A percentile compares a stretch with the other conserved stretches of the same genome.
These are phyloP conservation scores for Aspergillus mulundensis DNA, from an alignment of 495 filamentous ascomycete species.

Conservation along the genomic window DNA sequence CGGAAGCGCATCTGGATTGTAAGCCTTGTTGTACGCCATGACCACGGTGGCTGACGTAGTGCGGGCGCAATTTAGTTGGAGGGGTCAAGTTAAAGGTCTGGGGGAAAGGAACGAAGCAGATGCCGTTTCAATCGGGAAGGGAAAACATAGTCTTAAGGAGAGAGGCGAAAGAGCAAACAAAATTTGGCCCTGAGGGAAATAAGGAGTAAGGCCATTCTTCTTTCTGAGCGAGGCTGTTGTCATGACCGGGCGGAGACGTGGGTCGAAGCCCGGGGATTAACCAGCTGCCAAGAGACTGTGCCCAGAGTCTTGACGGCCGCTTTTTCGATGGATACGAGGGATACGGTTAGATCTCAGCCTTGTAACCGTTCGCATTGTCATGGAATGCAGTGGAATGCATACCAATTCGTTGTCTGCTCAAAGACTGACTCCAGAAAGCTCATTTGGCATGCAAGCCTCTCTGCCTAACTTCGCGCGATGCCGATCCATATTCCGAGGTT, in stretches of 20 bases:
- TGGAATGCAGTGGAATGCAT: neutral
- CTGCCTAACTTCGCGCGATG: neutral
- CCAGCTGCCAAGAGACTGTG: constrained; percentile 11
- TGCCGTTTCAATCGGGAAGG: neutral
- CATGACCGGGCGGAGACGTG: constrained; percentile 17
- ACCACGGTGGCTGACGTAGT: constrained; percentile 28
- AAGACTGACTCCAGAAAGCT: neutral
- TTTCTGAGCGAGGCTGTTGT: constrained; percentile 9
- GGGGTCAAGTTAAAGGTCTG: neutral
- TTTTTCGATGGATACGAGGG: neutral
- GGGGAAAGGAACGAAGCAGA: neutral
- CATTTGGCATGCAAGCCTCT: neutral
- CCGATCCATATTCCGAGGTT: neutral
- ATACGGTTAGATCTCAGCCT: neutral
- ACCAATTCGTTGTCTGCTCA: neutral
- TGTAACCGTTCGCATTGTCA: neutral
- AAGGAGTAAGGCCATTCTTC: constrained; percentile 14
- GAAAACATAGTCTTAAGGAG: neutral
- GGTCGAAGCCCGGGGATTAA: constrained; percentile 22
- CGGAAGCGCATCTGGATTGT: constrained; percentile 96
- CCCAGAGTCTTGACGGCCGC: neutral
- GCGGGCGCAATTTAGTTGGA: constrained; percentile 14
- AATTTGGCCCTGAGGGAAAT: constrained; percentile 10
- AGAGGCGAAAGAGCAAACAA: constrained; percentile 3
- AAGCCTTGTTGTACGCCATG: constrained; percentile 93